Evolutionary conservation across 352 stramenopile genomes (phyloP).

Genomic region (Globisporangium irregulare): DNA sequence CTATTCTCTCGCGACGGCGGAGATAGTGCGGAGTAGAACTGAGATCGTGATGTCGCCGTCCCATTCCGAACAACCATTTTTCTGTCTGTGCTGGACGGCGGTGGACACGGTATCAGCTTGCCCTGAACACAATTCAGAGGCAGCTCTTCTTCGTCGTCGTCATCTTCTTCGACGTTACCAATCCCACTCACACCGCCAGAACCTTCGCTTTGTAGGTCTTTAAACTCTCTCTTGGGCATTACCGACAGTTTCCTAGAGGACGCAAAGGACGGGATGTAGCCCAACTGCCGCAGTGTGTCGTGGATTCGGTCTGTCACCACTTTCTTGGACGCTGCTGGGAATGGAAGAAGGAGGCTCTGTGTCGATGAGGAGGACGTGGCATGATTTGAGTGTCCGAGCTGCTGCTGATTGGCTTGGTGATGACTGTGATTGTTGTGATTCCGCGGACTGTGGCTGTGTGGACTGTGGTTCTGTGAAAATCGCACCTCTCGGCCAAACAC

Average conservation of each 20-base stretch:
- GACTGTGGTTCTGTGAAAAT: constrained; percentile 20
- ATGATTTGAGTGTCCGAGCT: not conserved
- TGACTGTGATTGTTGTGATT: constrained; percentile 10
- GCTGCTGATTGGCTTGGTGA: not conserved
- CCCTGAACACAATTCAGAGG: constrained; percentile 31
- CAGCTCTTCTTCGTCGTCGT: constrained; percentile 21
- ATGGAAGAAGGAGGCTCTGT: not conserved
- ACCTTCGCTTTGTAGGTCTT: not conserved
- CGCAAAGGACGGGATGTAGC: constrained; percentile 30
- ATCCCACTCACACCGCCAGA: not conserved
- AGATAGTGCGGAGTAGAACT: constrained; percentile 17
- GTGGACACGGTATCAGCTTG: constrained; percentile 33
- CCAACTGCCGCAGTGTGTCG: constrained; percentile 37
- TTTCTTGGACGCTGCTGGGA: constrained; percentile 6
- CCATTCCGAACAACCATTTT: not conserved
- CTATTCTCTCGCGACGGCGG: not conserved
- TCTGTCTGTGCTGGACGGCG: constrained; percentile 7
- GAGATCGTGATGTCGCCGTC: constrained; percentile 15
- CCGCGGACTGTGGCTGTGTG: constrained; percentile 14
- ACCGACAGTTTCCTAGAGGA: constrained; percentile 5
- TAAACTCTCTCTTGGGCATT: not conserved
- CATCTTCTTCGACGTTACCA: not conserved
- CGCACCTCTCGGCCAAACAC: constrained; percentile 33
- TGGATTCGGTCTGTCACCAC: constrained; percentile 26
- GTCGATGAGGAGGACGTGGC: not conserved